phyloP scores from a whole-genome alignment of 495 filamentous ascomycete genomes.

The Evernia prunastri region DNA sequence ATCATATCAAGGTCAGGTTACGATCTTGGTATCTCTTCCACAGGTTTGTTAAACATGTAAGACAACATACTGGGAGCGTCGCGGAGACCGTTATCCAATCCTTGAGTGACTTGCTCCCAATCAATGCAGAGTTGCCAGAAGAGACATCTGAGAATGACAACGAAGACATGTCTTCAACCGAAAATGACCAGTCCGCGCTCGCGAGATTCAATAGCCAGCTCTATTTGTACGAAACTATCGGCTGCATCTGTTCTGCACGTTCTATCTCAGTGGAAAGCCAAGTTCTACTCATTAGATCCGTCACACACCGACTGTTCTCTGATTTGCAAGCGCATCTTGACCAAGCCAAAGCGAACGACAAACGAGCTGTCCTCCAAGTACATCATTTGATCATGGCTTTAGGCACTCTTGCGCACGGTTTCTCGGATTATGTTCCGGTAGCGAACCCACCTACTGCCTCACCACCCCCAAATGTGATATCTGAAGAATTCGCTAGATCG shows the following conservation, averaged over 20 bases:
- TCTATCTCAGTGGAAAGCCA: conserved; percentile 74
- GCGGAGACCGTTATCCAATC: conserved; percentile 84
- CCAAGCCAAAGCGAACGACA: conserved; percentile 69
- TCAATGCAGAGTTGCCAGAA: conserved; percentile 77
- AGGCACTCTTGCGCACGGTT: conserved; percentile 82
- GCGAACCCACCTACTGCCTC: conserved; percentile 43
- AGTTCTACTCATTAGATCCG: conserved; percentile 72
- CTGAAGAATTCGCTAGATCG: conserved; percentile 73
- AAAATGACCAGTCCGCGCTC: conserved; percentile 79
- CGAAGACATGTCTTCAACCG: conserved; percentile 90
- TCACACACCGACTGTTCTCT: conserved; percentile 76
- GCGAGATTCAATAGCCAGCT: conserved; percentile 85
- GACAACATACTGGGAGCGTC: conserved; percentile 75
- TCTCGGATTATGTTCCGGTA: conserved; percentile 76
- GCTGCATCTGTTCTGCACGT: conserved; percentile 74
- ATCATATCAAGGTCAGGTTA: conserved; percentile 73
- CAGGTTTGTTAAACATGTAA: conserved; percentile 82
- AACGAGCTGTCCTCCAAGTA: conserved; percentile 75
- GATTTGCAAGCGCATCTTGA: conserved; percentile 75
- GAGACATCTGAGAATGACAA: conserved; percentile 67
- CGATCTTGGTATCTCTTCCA: conserved; percentile 96
- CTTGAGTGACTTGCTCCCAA: conserved; percentile 79
- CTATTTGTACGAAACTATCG: conserved; percentile 89
- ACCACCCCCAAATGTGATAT: conserved; percentile 59
- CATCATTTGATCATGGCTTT: conserved; percentile 96